Conservation (phyloP, 1,284 basidiomycete species). For the Ganoderma lucidum region DNA sequence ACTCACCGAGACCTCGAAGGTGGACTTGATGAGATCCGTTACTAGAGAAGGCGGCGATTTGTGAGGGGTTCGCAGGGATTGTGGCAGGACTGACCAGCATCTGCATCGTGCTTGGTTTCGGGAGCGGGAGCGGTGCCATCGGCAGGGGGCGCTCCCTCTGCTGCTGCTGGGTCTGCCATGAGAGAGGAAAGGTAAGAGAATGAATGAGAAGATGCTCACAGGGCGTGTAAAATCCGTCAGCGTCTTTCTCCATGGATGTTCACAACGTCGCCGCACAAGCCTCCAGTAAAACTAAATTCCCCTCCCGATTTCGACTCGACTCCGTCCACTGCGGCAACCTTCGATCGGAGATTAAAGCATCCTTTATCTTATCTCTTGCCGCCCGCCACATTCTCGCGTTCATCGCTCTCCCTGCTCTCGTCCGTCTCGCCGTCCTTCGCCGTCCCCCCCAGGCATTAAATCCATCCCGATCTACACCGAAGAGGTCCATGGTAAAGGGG, state of each 20-base stretch:
- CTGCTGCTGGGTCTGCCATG: constrained; percentile 23
- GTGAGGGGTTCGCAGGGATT: constrained; percentile 18
- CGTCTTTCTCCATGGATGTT: constrained; percentile 67
- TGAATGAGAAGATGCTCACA: constrained; percentile 42
- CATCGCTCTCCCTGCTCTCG: background rate
- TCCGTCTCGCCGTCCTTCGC: background rate
- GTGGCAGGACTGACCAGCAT: constrained; percentile 13
- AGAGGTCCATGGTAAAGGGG: background rate
- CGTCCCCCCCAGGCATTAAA: background rate
- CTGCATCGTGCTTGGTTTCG: constrained; percentile 25
- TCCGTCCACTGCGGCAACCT: constrained; percentile 2
- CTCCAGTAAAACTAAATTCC: background rate
- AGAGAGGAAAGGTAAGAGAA: constrained; percentile 8
- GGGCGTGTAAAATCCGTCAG: constrained; percentile 74
- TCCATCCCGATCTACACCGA: background rate
- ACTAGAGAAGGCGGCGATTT: constrained; percentile 32
- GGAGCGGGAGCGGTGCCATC: constrained; percentile 18
- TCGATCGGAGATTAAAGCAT: constrained; percentile 30
- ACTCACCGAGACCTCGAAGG: constrained; percentile 78
- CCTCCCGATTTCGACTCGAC: background rate
- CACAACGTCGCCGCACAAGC: constrained; percentile 1
- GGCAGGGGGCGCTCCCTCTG: constrained; percentile 11
- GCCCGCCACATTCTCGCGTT: background rate
- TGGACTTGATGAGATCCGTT: constrained; percentile 72
- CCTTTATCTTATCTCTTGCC: constrained; percentile 28